Conservation (phyloP, 2,329 filamentous ascomycete genomes). For the Gaeumannomyces sp. region DNA sequence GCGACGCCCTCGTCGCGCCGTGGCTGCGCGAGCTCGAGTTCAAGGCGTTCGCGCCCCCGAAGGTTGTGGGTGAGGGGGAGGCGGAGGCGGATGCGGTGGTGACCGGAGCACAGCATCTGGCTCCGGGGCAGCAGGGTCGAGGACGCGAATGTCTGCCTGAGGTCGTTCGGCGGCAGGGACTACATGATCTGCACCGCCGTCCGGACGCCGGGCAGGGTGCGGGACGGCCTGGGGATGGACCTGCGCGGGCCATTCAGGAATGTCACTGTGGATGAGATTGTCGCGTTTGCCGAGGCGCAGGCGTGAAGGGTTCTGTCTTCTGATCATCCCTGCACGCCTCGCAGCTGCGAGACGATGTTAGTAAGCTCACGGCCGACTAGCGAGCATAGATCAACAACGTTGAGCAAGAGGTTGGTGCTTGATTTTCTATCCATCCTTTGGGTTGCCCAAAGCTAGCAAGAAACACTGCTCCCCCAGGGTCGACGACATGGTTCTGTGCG, state of each 20-base stretch:
- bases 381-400: background rate
- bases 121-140: slow-evolving; percentile 33
- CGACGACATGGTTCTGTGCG: background rate
- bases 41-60: slow-evolving; percentile 52
- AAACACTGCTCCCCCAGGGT: background rate
- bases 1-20: slow-evolving; percentile 66
- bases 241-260: slow-evolving; percentile 35
- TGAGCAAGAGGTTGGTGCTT: background rate
- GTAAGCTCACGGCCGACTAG: too few relatives aligned
- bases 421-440: background rate
- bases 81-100: slow-evolving; percentile 18
- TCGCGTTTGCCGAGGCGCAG: slow-evolving; percentile 36
- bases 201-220: slow-evolving; percentile 31
- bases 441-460: background rate
- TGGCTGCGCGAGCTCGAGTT: slow-evolving; percentile 71
- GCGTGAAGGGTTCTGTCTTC: background rate
- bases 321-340: background rate
- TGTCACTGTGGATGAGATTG: slow-evolving; percentile 38
- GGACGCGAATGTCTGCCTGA: slow-evolving; percentile 36
- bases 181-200: slow-evolving; percentile 51
- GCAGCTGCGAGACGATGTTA: too few relatives aligned
- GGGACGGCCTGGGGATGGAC: slow-evolving; percentile 31
- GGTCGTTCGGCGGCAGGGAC: slow-evolving; percentile 36
- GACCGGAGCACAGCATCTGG: slow-evolving; percentile 29
- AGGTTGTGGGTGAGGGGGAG: slow-evolving; percentile 12